A percentile compares a stretch with the other conserved stretches of the same genome.
Conservation (phyloP, 2,329 filamentous ascomycete species). For the Aschersonia sp. region DNA sequence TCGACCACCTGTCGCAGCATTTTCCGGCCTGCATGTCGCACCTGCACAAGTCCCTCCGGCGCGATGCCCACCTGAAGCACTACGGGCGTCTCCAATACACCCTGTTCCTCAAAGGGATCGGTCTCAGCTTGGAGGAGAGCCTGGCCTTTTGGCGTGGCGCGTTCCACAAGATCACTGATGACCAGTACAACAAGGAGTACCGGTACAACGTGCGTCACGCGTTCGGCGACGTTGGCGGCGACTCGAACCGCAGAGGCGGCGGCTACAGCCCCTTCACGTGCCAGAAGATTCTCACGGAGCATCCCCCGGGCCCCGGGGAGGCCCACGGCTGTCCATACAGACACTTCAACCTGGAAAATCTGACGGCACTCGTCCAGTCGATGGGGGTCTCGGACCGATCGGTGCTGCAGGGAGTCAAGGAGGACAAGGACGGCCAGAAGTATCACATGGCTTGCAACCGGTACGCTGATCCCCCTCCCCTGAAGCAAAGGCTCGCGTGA, state of each 20-base stretch:
- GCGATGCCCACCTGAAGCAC: conserved; percentile 85
- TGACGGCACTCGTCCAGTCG: conserved; percentile 58
- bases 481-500: background rate
- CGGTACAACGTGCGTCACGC: conserved; percentile 90
- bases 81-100: conserved; percentile 88
- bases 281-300: conserved; percentile 86
- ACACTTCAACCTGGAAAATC: conserved; percentile 80
- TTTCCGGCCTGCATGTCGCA: conserved; percentile 93
- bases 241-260: conserved; percentile 69
- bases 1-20: conserved; percentile 66
- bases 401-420: conserved; percentile 65
- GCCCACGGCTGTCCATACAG: conserved; percentile 93
- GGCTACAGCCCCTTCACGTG: conserved; percentile 89
- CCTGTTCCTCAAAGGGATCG: conserved; percentile 91
- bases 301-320: conserved; percentile 74
- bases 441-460: conserved; percentile 95
- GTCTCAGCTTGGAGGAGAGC: conserved; percentile 79
- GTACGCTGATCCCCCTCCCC: conserved; percentile 22
- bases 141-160: conserved; percentile 79
- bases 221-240: conserved; percentile 91
- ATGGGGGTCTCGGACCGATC: conserved; percentile 68
- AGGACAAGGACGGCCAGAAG: conserved; percentile 77
- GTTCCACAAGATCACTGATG: conserved; percentile 80
- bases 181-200: conserved; percentile 95
- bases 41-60: conserved; percentile 70